A percentile compares a stretch with the other conserved stretches of the same genome.
phyloP scores from a whole-genome alignment of 2,329 filamentous ascomycete species.

The Colletotrichum australisinense region DNA sequence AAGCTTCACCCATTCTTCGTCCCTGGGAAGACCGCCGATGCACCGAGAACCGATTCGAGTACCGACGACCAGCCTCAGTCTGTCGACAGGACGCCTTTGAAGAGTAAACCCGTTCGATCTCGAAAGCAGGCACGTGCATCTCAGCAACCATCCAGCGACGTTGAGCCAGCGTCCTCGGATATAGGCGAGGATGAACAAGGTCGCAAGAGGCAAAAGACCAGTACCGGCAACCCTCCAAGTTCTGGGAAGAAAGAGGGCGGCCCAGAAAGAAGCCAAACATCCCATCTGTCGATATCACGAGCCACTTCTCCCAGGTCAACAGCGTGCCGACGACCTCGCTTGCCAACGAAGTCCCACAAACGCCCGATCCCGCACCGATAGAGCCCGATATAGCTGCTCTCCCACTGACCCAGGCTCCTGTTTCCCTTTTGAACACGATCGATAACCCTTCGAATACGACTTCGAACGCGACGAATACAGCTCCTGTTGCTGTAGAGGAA shows the following conservation, averaged over 20 bases:
- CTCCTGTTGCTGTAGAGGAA: background rate
- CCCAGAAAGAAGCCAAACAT: conserved; percentile 42
- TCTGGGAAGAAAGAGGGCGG: conserved; percentile 36
- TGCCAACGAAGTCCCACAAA: conserved; percentile 5
- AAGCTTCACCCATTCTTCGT: conserved; percentile 69
- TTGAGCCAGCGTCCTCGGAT: conserved; percentile 25
- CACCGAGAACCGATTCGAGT: background rate
- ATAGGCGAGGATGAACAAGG: conserved; percentile 30
- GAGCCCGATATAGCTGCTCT: background rate
- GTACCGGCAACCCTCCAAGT: conserved; percentile 31
- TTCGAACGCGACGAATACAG: background rate
- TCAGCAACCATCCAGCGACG: conserved; percentile 17
- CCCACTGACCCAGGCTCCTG: background rate
- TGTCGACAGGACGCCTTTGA: background rate
- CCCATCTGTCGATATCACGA: conserved; percentile 38
- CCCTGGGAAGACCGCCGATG: conserved; percentile 33
- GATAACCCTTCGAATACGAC: background rate
- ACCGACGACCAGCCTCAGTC: background rate
- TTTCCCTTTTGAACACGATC: background rate
- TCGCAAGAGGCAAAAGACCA: conserved; percentile 42
- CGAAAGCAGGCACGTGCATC: conserved; percentile 3
- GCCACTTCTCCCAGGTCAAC: conserved; percentile 37
- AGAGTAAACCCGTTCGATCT: background rate
- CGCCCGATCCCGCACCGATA: background rate
- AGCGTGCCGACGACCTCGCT: background rate